Evolutionary conservation across 2,329 filamentous ascomycete genomes (phyloP).

Genomic region (Ophiostoma australiae): DNA sequence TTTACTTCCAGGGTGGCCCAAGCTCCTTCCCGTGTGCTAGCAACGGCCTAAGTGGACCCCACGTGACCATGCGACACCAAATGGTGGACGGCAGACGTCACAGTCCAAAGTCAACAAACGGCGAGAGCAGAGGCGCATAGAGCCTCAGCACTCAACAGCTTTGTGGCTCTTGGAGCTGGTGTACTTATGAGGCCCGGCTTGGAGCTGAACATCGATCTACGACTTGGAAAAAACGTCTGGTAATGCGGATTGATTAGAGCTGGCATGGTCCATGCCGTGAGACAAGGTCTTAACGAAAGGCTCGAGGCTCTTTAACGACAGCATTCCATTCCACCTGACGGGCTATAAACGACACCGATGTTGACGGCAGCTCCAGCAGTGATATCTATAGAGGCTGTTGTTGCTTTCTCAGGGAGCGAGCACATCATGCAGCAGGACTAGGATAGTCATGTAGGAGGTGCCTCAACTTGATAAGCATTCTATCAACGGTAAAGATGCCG

Average conservation of each 20-base stretch:
- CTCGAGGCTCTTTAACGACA: not conserved
- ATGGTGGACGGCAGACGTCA: not conserved
- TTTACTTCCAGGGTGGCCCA: conserved; percentile 30
- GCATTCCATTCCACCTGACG: not conserved
- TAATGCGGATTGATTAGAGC: too few species aligned
- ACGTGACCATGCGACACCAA: not conserved
- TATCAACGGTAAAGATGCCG: too few species aligned
- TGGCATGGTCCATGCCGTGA: not conserved
- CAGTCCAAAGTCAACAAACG: not conserved
- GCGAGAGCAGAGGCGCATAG: not conserved
- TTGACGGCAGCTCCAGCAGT: not conserved
- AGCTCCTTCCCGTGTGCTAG: conserved; percentile 24
- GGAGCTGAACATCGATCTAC: not conserved
- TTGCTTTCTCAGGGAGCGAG: too few species aligned
- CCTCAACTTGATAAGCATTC: not conserved
- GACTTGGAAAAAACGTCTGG: too few species aligned
- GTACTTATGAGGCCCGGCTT: too few species aligned
- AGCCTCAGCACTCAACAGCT: not conserved
- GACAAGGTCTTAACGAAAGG: not conserved
- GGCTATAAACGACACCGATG: not conserved
- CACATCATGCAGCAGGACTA: too few species aligned
- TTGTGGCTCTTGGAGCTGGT: not conserved
- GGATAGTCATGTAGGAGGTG: not conserved
- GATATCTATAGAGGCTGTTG: too few species aligned
- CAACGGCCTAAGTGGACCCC: conserved; percentile 16